Evolutionary conservation across 257 asterid genomes (phyloP).

Genomic region (Mentha longifolia): DNA sequence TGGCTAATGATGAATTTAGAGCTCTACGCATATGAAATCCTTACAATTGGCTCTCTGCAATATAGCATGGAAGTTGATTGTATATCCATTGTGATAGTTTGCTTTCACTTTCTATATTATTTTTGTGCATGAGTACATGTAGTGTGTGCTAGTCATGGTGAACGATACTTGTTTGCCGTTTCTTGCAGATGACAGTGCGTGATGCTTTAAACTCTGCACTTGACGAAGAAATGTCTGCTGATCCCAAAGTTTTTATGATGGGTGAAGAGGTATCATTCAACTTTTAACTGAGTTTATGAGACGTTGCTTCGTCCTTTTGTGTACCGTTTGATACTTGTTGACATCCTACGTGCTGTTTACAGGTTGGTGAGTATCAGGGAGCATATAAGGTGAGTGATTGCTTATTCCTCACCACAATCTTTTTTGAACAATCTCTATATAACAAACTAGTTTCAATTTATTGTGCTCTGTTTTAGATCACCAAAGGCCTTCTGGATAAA

Average conservation of each 20-base stretch:
- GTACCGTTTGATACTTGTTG: constrained; percentile 18
- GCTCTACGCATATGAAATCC: not conserved
- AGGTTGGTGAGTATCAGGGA: constrained; percentile 99
- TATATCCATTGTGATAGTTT: not conserved
- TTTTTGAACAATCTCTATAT: constrained; percentile 3
- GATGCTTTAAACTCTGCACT: constrained; percentile 93
- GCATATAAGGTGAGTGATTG: constrained; percentile 81
- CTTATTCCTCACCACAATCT: constrained; percentile 15
- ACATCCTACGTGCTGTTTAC: constrained; percentile 34
- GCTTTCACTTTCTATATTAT: no score
- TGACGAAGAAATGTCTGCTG: constrained; percentile 99
- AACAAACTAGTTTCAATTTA: constrained; percentile 22
- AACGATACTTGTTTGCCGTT: constrained; percentile 5
- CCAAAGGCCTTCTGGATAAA: constrained; percentile 88
- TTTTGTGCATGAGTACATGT: not conserved
- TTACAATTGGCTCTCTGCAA: not conserved
- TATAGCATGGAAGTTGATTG: not conserved
- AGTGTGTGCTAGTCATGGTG: constrained; percentile 21
- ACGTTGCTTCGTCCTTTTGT: constrained; percentile 13
- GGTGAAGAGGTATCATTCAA: constrained; percentile 83
- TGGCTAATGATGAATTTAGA: not conserved
- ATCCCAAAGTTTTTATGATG: constrained; percentile 83
- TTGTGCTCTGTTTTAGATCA: constrained; percentile 48
- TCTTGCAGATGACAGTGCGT: constrained; percentile 84
- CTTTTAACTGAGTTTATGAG: constrained; percentile 25